Evolutionary conservation across 345 rosid genomes (phyloP), one percentile per base, ranked within the genome.

Genomic region (Noccaea bulbosa): DNA sequence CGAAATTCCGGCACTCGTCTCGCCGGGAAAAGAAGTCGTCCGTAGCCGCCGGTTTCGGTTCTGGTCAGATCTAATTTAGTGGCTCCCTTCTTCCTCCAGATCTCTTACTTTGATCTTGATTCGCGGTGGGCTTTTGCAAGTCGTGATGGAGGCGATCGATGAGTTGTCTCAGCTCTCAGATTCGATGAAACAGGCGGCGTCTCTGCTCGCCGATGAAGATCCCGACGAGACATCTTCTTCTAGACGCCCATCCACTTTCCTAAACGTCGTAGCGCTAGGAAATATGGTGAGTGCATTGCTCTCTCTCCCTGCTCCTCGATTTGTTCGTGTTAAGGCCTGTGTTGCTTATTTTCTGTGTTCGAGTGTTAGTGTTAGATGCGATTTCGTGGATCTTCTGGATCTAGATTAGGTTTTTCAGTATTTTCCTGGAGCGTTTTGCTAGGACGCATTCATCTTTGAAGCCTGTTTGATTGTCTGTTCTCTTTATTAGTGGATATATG

Each of bases 161-260:
- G 98, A 95, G 77, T 78, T 95, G 61, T 60, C 74, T 15, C 92
- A 88, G 87, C 88, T 95, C n/a, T 83, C 98, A 27, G 98, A 95
- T 52, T 77, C 96, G 47, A 95, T 95, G 96, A 81, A 81, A 62
- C 96, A 88, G 62, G 99, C 97, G 15, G 77, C 88, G 20, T 79
- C 92, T n/a, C 68, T 95, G 43, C 97, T 95, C 38, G 98, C 98
- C 34, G 98, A 92, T 63, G 99, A 95, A 64, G 98, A 90, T 67
- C 71, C 85, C 32, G 96, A 90, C 57, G 92, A 95, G 49, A 75
- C 76, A 65, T 66, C 83, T 44, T 82, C 96, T 44, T 80, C 88
- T 11, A 79, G 79, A 56, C 98, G 97, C 14, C 49, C 92, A 1
- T 77, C 96, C 38, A 77, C 92, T 76, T 89, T 88, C 76, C 88